phyloP scores from a whole-genome alignment of 2,329 filamentous ascomycete genomes.

The Penicillium sp. region DNA sequence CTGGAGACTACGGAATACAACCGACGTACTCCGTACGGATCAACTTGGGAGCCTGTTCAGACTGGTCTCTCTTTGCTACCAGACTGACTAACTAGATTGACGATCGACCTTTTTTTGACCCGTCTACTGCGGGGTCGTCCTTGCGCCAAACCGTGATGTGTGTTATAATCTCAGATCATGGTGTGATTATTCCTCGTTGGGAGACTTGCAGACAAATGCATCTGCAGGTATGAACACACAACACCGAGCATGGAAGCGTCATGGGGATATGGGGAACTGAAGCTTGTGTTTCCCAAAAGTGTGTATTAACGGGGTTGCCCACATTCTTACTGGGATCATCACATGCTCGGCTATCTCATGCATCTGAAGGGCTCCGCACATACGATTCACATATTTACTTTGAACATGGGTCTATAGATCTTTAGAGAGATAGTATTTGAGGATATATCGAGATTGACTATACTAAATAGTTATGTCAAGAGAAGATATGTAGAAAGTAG shows the following conservation, averaged over 20 bases:
- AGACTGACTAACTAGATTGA: conserved; percentile 4
- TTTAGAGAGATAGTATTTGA: background rate
- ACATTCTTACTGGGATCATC: conserved; percentile 15
- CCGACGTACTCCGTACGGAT: background rate
- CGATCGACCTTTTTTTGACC: conserved; percentile 15
- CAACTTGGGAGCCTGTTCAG: background rate
- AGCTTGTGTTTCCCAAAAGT: background rate
- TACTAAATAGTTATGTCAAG: background rate
- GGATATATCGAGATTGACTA: background rate
- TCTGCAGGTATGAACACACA: conserved; percentile 1
- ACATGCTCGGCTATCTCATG: conserved; percentile 29
- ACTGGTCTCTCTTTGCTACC: conserved; percentile 8
- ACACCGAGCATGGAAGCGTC: background rate
- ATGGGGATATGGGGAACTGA: background rate
- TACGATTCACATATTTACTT: conserved; percentile 10
- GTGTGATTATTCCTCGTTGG: conserved; percentile 9
- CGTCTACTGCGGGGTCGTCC: conserved; percentile 24
- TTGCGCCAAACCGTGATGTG: conserved; percentile 13
- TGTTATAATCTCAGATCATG: conserved; percentile 11
- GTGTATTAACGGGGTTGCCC: background rate
- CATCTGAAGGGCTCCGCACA: conserved; percentile 16
- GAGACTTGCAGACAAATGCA: background rate
- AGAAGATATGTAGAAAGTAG: background rate
- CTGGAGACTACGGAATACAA: background rate
- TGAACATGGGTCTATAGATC: background rate